A percentile compares a stretch with the other conserved stretches of the same genome.
These are phyloP conservation scores for Oxyria digyna DNA, from an alignment of 148 eudicot genomes.

Conservation along the genomic window DNA sequence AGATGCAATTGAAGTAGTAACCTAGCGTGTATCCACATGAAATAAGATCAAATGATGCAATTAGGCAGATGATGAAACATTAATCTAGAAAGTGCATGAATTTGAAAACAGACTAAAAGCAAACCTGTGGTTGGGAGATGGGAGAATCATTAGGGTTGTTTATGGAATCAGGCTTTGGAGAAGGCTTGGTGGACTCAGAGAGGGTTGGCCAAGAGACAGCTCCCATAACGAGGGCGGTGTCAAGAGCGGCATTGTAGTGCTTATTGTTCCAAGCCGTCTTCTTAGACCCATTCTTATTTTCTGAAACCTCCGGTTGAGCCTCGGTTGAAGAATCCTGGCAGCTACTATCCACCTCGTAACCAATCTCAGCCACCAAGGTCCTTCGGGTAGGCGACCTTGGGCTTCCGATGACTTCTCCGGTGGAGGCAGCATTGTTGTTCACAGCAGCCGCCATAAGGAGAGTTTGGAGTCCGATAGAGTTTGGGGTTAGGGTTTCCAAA, in stretches of 20 bases:
- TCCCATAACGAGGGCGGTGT: constrained; percentile 53
- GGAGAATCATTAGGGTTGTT: constrained; percentile 34
- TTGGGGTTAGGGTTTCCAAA: too few relatives aligned
- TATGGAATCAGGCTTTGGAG: constrained; percentile 45
- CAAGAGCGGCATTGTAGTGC: constrained; percentile 31
- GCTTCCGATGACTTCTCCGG: too few relatives aligned
- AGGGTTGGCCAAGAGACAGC: constrained; percentile 65
- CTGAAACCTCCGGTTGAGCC: constrained; percentile 18
- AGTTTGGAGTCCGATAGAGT: too few relatives aligned
- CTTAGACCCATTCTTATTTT: constrained; percentile 30
- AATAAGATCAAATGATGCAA: too few relatives aligned
- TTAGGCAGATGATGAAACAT: too few relatives aligned
- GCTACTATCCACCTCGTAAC: too few relatives aligned
- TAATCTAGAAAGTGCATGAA: background rate
- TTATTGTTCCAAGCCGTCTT: constrained; percentile 47
- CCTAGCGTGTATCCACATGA: too few relatives aligned
- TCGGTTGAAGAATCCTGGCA: too few relatives aligned
- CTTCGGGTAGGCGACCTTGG: too few relatives aligned
- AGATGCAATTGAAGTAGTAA: constrained; percentile 24
- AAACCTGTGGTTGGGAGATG: constrained; percentile 31
- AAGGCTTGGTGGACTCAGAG: constrained; percentile 48
- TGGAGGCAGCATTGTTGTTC: background rate
- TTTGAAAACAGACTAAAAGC: constrained; percentile 2
- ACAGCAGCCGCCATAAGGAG: constrained; percentile 2
- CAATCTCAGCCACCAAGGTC: background rate